Percentiles rank a stretch among this genome's conserved stretches.
Conservation (phyloP, 208 protist species). For the Phytomonas sp. region DNA sequence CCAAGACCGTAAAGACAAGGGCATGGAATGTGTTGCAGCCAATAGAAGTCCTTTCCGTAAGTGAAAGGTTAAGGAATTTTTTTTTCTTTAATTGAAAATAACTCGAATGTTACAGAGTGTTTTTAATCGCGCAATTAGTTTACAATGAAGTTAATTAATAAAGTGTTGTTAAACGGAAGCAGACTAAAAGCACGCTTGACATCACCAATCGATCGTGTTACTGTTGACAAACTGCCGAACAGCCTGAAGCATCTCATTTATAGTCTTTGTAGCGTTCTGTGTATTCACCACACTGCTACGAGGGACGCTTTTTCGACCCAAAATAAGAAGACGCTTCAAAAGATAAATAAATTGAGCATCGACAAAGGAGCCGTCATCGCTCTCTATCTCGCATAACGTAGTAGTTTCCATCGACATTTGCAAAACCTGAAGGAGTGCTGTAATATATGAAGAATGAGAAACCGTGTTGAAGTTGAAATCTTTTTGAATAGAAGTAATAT, state of each 20-base stretch:
- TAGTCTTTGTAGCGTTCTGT: not conserved
- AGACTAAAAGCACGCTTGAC: not conserved
- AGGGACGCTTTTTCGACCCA: slow-evolving; percentile 14
- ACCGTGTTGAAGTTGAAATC: not conserved
- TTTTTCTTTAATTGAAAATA: too few species aligned
- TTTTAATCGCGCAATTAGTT: not conserved
- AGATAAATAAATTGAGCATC: slow-evolving; percentile 17
- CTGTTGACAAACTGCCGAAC: slow-evolving; percentile 34
- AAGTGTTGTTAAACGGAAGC: not conserved
- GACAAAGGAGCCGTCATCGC: slow-evolving; percentile 34
- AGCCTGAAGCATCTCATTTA: slow-evolving; percentile 17
- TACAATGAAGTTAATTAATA: not conserved
- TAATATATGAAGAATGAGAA: not conserved
- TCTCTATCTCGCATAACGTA: not conserved
- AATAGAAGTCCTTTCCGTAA: too few species aligned
- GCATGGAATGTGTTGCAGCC: too few species aligned
- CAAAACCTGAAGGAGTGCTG: not conserved
- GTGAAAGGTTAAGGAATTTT: too few species aligned
- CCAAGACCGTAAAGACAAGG: too few species aligned
- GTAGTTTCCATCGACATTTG: not conserved
- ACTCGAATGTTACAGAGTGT: not conserved
- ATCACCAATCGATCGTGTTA: slow-evolving; percentile 52
- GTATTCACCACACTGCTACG: not conserved
- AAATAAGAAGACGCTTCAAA: slow-evolving; percentile 15
- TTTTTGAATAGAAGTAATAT: not conserved